phyloP scores from a whole-genome alignment of 2,329 filamentous ascomycete species.

The Parafenestella ontariensis region DNA sequence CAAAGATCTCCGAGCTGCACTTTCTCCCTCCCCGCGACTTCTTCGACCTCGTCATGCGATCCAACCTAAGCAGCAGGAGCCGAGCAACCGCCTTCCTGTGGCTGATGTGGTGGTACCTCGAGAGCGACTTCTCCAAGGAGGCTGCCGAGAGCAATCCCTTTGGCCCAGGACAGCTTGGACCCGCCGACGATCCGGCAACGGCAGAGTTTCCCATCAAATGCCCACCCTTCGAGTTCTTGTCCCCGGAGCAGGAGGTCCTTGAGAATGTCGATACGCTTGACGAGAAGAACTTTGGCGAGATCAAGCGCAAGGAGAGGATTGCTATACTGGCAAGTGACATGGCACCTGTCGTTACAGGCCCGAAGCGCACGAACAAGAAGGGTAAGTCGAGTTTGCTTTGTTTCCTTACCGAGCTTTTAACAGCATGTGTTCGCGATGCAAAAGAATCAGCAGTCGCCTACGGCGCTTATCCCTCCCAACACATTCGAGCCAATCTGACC shows the following conservation, averaged over 20 bases:
- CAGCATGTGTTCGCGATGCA: background rate
- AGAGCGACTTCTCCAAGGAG: constrained; percentile 91
- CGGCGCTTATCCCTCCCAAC: no score
- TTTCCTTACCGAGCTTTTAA: background rate
- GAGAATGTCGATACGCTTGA: constrained; percentile 79
- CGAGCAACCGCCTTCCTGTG: constrained; percentile 90
- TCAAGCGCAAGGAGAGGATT: constrained; percentile 76
- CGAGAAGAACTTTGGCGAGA: constrained; percentile 73
- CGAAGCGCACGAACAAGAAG: constrained; percentile 59
- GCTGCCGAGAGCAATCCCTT: constrained; percentile 92
- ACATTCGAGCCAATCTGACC: constrained; percentile 16
- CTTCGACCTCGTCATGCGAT: constrained; percentile 95
- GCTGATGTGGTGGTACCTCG: constrained; percentile 99
- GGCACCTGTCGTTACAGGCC: constrained; percentile 66
- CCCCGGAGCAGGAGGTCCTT: constrained; percentile 66
- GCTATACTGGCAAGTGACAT: constrained; percentile 77
- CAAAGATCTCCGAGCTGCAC: constrained; percentile 91
- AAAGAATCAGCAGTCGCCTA: no score
- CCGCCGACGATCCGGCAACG: constrained; percentile 44
- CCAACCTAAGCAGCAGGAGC: constrained; percentile 79
- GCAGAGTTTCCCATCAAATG: constrained; percentile 63
- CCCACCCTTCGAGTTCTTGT: constrained; percentile 70
- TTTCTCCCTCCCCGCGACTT: constrained; percentile 88
- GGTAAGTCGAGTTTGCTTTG: constrained; percentile 34
- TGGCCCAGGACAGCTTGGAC: constrained; percentile 61